Percentiles rank a stretch among this genome's conserved stretches.
Conservation (phyloP, 345 rosid genomes). For the Moricandia moricandioides region DNA sequence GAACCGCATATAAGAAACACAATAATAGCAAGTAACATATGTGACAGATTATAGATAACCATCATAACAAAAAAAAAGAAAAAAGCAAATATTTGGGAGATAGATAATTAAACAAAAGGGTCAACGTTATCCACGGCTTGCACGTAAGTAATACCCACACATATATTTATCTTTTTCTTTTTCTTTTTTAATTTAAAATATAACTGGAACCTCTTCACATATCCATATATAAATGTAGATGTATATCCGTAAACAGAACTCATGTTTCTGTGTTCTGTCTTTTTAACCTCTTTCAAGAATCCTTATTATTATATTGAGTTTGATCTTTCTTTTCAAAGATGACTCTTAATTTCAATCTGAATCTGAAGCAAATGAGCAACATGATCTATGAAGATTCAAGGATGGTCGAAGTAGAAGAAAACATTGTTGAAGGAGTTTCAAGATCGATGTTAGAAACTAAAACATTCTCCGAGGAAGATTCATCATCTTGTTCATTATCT, state of each 20-base stretch:
- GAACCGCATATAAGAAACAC: conserved; percentile 28
- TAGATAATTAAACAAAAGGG: conserved; percentile 18
- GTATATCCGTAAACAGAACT: conserved; percentile 17
- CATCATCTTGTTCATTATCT: conserved; percentile 36
- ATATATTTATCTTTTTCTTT: conserved; percentile 21
- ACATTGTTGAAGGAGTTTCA: conserved; percentile 26
- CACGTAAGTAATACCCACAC: conserved; percentile 39
- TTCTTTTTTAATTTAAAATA: background rate
- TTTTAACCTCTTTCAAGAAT: conserved; percentile 6
- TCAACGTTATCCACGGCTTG: conserved; percentile 45
- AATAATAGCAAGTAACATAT: conserved; percentile 35
- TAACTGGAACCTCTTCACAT: conserved; percentile 26
- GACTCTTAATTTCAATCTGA: conserved; percentile 28
- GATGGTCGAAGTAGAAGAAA: conserved; percentile 22
- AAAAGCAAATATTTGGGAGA: conserved; percentile 1
- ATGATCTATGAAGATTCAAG: conserved; percentile 24
- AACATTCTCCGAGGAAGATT: conserved; percentile 43
- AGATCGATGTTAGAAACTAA: conserved; percentile 26
- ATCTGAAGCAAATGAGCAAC: conserved; percentile 27
- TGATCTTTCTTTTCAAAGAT: conserved; percentile 9
- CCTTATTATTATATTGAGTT: background rate
- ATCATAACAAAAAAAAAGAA: background rate
- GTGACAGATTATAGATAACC: conserved; percentile 18
- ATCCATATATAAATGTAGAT: conserved; percentile 31
- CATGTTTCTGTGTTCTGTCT: conserved; percentile 35